phyloP scores from a whole-genome alignment of 805 yeast genomes.

The Starmerella davenportii region DNA sequence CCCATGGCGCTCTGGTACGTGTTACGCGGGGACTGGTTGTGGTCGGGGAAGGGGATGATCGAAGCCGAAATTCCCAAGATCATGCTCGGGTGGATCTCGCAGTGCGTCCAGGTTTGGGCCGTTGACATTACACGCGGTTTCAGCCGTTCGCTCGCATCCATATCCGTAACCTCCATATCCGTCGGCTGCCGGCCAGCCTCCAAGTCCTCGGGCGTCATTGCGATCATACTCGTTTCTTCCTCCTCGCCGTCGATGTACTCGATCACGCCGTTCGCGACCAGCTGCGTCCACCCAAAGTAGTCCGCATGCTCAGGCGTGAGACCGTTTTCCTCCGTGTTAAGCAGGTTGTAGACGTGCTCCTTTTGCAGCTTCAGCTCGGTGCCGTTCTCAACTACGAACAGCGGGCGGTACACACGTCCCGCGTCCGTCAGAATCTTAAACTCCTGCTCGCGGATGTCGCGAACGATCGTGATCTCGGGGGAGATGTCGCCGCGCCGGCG shows the following conservation, averaged over 20 bases:
- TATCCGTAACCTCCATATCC: slow-evolving; percentile 17
- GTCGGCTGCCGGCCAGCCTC: slow-evolving; percentile 34
- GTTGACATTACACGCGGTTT: slow-evolving; percentile 46
- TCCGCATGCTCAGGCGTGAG: slow-evolving; percentile 34
- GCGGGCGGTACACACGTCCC: slow-evolving; percentile 93
- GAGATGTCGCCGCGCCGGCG: slow-evolving; percentile 91
- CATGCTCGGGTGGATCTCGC: slow-evolving; percentile 98
- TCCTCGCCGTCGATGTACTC: slow-evolving; percentile 98
- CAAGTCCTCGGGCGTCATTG: slow-evolving; percentile 96
- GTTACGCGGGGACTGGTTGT: slow-evolving; percentile 97
- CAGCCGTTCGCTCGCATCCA: slow-evolving; percentile 56
- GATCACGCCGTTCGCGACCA: slow-evolving; percentile 70
- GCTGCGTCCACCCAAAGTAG: slow-evolving; percentile 63
- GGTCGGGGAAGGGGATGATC: slow-evolving; percentile 98
- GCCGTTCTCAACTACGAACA: slow-evolving; percentile 78
- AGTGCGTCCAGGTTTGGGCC: slow-evolving; percentile 81
- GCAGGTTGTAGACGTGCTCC: slow-evolving; percentile 58
- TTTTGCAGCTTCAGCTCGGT: slow-evolving; percentile 73
- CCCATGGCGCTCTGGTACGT: slow-evolving; percentile 99
- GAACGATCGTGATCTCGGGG: slow-evolving; percentile 88
- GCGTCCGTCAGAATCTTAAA: slow-evolving; percentile 95
- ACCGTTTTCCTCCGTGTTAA: slow-evolving; percentile 34
- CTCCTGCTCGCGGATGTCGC: slow-evolving; percentile 93
- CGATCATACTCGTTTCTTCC: slow-evolving; percentile 95
- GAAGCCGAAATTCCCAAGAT: slow-evolving; percentile 97